A percentile compares a stretch with the other conserved stretches of the same genome.
Conservation (phyloP, 2,329 filamentous ascomycete genomes). For the Fonsecaea monophora region DNA sequence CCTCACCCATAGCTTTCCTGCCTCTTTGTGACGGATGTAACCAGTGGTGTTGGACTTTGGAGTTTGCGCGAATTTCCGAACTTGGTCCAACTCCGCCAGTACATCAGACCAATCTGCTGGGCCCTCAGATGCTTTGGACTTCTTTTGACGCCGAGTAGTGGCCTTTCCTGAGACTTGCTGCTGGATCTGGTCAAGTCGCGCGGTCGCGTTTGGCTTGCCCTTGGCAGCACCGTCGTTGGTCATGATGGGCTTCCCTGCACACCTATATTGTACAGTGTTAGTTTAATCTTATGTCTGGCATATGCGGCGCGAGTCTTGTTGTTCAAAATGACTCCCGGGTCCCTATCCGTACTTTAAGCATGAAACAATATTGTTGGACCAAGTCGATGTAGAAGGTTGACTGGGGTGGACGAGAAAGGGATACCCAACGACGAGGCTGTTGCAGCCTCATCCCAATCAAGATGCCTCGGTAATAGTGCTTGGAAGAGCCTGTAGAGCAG, state of each 20-base stretch:
- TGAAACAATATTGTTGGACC: not conserved
- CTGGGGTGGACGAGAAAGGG: not conserved
- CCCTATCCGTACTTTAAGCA: not conserved
- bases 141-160: constrained; percentile 13
- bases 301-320: not conserved
- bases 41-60: constrained; percentile 62
- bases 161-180: not conserved
- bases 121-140: constrained; percentile 5
- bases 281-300: not conserved
- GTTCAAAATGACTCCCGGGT: not conserved
- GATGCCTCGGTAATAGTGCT: not conserved
- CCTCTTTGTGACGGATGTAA: constrained; percentile 68
- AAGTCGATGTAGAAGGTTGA: not conserved
- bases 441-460: constrained; percentile 2
- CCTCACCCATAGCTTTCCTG: constrained; percentile 70
- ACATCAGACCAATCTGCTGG: constrained; percentile 69
- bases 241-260: not conserved
- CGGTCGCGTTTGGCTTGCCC: not conserved
- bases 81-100: constrained; percentile 60
- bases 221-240: not conserved
- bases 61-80: constrained; percentile 61
- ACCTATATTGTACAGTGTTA: not conserved
- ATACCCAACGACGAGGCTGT: not conserved
- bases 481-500: not conserved
- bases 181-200: constrained; percentile 7